Evolutionary conservation across 108 stramenopile species (phyloP), one percentile per base, ranked within the genome.

Genomic region (Conticribra weissflogii): DNA sequence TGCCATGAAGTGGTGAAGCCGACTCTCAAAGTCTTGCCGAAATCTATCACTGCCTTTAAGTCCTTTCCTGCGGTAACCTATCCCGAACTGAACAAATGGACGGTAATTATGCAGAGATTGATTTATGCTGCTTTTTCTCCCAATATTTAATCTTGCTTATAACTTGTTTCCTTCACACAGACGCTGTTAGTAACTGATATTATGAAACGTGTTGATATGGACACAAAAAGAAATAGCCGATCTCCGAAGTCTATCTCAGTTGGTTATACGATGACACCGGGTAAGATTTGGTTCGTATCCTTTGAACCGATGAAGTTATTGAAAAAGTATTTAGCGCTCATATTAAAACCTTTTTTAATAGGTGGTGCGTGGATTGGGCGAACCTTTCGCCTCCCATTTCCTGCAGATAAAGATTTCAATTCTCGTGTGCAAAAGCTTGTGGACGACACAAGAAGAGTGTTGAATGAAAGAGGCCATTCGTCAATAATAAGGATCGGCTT

Each of bases 21-120:
- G 15, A 90, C 90, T 0, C 49, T 78, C 9, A 82, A 85, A 15
- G 88, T 89, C 9, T 51, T 92, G 17, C 83, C 86, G 16, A 95
- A 95, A 59, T 84, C 84, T 17, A 90, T 95, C 33, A 95, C 90
- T 27, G 76, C 93, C 1, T 95, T 89, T 67, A 95, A 95, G 63
- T 87, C 87, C 12, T 92, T 95, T 60, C 54, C 76, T 41, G 72
- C 32, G 41, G 66, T 71, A 29, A 46, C 44, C 22, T 82, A 67
- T 52, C 76, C 66, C 3, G 85, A 81, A 27, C 67, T 92, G 15
- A 59, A 76, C 31, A 83, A 84, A 33, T 95, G 93, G 93, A 78
- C 90, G 33, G 54, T 67, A 19, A 54, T 17, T 59, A 29, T 33
- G 15, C 22, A 14, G n/a, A n/a, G n/a, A n/a, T n/a, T n/a, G n/a